Evolutionary conservation across 352 stramenopile genomes (phyloP).

Genomic region (Pythium phragmiticola): DNA sequence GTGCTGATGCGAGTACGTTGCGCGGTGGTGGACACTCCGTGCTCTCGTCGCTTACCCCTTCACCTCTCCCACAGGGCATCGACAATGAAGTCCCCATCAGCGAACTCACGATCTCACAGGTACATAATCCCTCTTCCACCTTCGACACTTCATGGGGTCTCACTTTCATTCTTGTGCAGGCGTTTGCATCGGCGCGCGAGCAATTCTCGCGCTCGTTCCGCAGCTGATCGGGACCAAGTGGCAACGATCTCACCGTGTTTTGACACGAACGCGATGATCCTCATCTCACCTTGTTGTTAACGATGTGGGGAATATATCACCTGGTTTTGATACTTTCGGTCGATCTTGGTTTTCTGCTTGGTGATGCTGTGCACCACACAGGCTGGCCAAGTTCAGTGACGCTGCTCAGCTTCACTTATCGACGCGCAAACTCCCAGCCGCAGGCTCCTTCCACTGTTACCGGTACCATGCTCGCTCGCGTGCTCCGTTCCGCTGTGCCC

Average conservation of each 20-base stretch:
- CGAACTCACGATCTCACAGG: conserved; percentile 87
- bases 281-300: conserved; percentile 12
- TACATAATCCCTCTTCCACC: conserved; percentile 14
- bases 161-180: conserved; percentile 30
- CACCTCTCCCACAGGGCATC: conserved; percentile 51
- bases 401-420: conserved; percentile 7
- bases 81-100: conserved; percentile 86
- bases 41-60: not conserved
- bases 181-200: conserved; percentile 81
- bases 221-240: conserved; percentile 37
- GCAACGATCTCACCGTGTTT: conserved; percentile 18
- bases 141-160: not conserved
- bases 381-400: not conserved
- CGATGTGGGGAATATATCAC: conserved; percentile 18
- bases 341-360: conserved; percentile 29
- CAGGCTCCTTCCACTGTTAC: not conserved
- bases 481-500: conserved; percentile 45
- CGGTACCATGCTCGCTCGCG: conserved; percentile 59
- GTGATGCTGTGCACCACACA: conserved; percentile 5
- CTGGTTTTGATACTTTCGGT: conserved; percentile 28
- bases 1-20: conserved; percentile 88
- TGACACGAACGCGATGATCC: conserved; percentile 9
- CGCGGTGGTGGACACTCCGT: not conserved
- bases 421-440: conserved; percentile 19
- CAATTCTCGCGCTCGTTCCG: conserved; percentile 89